Base-by-base conservation (phyloP, 306 rosid species). In the Myrica gale region DNA sequence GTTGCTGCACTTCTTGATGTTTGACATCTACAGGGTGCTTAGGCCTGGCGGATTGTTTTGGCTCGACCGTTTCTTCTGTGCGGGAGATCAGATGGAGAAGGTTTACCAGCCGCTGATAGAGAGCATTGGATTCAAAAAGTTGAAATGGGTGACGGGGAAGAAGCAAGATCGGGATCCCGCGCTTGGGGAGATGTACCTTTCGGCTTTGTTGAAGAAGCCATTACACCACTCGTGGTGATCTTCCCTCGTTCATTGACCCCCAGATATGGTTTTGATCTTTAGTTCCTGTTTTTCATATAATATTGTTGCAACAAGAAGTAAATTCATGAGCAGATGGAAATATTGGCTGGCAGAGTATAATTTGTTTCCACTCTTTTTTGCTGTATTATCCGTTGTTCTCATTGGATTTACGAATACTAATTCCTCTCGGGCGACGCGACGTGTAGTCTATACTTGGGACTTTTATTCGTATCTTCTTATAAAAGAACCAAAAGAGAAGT, bases 21-120 rank as follows among this genome's bases (percentile, higher is more conserved):
- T 78, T 71, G 87, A 80, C 60, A 63, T 82, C 11, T 84, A 82
- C 56, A 72, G 87, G 47, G 84, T 87, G 17, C 68, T 84, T 21
- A 80, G 90, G 81, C 88, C 87, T 0, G 87, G 91, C 7, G 91
- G 88, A 63, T 19, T 82, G 61, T 80, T 87, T 56, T 87, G 87
- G 91, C 73, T 82, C 74, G 89, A 85, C 56, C 91, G 78, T 76
- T 84, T 87, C 50, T 82, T 87, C 73, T 85, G 86, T 39, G 77
- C 80, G 21, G 85, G 70, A 6, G 80, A 72, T 4, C 81, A 87
- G 61, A 44, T 87, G 39, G 78, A 80, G 62, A 47, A 74, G 23
- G 76, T 80, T 8, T 87, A 87, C 57, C 68, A 57, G 55, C 90
- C 87, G 17, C 46, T 84, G 81, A 80, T 87, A n/a, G 56, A 74